Conservation (phyloP, 352 stramenopile species). For the Phytopythium litorale region DNA sequence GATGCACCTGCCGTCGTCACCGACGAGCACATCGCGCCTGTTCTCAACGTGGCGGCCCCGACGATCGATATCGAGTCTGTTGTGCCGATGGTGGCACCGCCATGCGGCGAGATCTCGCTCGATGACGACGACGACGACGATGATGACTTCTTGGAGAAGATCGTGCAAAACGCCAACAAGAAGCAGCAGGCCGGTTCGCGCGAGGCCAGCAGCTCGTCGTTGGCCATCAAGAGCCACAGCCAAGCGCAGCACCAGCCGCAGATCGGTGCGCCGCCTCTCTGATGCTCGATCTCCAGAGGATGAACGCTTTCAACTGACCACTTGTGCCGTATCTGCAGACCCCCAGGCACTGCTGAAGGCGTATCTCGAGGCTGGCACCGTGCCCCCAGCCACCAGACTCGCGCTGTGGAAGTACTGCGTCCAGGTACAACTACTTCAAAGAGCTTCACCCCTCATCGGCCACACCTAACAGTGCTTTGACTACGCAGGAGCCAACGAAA, state of each 20-base stretch:
- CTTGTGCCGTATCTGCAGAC: slow-evolving; percentile 18
- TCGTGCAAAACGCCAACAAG: slow-evolving; percentile 51
- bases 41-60: neutral
- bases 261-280: slow-evolving; percentile 17
- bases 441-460: neutral
- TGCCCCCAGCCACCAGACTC: slow-evolving; percentile 39
- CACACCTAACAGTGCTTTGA: slow-evolving; percentile 1
- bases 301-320: slow-evolving; percentile 1
- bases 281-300: neutral
- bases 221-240: slow-evolving; percentile 65
- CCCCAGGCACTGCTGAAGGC: slow-evolving; percentile 17
- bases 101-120: slow-evolving; percentile 25
- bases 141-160: slow-evolving; percentile 53
- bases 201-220: slow-evolving; percentile 51
- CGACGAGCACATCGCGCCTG: neutral
- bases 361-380: slow-evolving; percentile 33
- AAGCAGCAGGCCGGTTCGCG: slow-evolving; percentile 34
- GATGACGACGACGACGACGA: slow-evolving; percentile 35
- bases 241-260: slow-evolving; percentile 20
- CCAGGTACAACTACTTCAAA: slow-evolving; percentile 14
- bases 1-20: neutral
- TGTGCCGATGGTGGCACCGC: neutral
- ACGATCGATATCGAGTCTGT: neutral
- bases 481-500: slow-evolving; percentile 10
- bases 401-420: slow-evolving; percentile 56